Base-by-base conservation (phyloP, 306 rosid genomes). In the Cotoneaster glaucophyllus region DNA sequence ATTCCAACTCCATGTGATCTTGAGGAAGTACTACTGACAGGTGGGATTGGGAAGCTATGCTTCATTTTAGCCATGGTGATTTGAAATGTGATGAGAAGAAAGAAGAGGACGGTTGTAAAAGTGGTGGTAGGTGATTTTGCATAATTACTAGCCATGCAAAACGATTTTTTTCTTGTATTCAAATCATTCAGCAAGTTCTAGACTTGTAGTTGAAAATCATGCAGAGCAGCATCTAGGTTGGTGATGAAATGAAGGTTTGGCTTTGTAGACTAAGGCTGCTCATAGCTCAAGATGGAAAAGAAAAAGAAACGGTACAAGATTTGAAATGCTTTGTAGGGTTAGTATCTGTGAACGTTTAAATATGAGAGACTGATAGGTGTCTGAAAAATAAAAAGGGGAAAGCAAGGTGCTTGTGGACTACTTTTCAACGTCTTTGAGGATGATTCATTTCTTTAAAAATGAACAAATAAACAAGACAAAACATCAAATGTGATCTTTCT, bases 61-160 rank as follows among this genome's bases (percentile, higher is more conserved):
- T 70, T 18, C 26, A 25, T 74, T 80, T 43, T 28, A 5, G 93
- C 93, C 83, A 80, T 67, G 56, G 82, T 52, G 8, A 82, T 74
- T 68, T 81, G 79, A 69, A 73, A 75, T 12, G 74, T 45, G 44
- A 88, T 34, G 71, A 89, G 78, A n/a, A 89, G 72, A 75, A 84
- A 77, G 84, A 88, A 75, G 81, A 88, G 52, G 79, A 80, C 54
- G 78, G 73, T 70, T 26, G 70, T 37, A 26, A 66, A 78, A 63
- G 81, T 70, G 70, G 22, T 32, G 62, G 84, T 81, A 69, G 82
- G 67, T 80, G 77, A 50, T 78, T 22, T 72, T 22, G 82, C 80
- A 80, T 78, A 73, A 79, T 77, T 74, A 87, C 76, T 52, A 80
- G 95, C 97, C 97, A 91, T 91, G 88, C 90, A 86, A 74, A 43